Percentiles rank a stretch among this genome's conserved stretches.
phyloP scores from a whole-genome alignment of 805 yeast genomes.

The Suhomyces pyralidae region DNA sequence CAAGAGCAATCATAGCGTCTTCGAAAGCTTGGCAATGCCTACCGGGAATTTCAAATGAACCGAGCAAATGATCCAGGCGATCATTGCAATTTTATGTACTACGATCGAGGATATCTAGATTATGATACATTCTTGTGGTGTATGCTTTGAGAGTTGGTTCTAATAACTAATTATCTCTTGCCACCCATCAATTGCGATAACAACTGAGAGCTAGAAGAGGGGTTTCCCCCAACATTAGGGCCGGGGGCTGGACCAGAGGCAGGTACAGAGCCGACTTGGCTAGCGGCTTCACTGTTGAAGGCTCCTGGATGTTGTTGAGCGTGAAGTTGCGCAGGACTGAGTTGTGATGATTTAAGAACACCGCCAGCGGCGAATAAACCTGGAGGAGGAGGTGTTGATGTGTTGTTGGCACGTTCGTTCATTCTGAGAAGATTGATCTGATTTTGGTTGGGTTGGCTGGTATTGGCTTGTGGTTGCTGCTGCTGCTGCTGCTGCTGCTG shows the following conservation, averaged over 20 bases:
- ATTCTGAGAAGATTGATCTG: slow-evolving; percentile 27
- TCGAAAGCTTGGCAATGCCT: slow-evolving; percentile 1
- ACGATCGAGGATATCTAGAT: background rate
- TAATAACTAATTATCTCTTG: slow-evolving; percentile 45
- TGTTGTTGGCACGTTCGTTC: slow-evolving; percentile 32
- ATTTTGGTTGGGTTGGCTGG: slow-evolving; percentile 21
- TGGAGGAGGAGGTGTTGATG: slow-evolving; percentile 71
- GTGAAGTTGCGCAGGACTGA: slow-evolving; percentile 10
- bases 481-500: slow-evolving; percentile 29
- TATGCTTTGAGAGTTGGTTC: background rate
- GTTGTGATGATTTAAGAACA: slow-evolving; percentile 9
- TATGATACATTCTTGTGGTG: background rate
- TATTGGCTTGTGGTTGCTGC: slow-evolving; percentile 40
- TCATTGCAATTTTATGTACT: background rate
- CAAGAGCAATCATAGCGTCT: slow-evolving; percentile 8
- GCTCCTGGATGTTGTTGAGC: slow-evolving; percentile 12
- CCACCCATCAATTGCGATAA: slow-evolving; percentile 84
- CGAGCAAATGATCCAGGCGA: no score
- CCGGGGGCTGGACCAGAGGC: slow-evolving; percentile 6
- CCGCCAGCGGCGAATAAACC: slow-evolving; percentile 48
- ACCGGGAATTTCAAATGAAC: background rate
- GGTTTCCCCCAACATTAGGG: slow-evolving; percentile 13
- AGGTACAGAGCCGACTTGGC: background rate
- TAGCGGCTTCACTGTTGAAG: slow-evolving; percentile 9
- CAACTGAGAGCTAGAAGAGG: slow-evolving; percentile 70